Evolutionary conservation across 768 basidiomycete species (phyloP).

Genomic region (Strobilomyces confusus): DNA sequence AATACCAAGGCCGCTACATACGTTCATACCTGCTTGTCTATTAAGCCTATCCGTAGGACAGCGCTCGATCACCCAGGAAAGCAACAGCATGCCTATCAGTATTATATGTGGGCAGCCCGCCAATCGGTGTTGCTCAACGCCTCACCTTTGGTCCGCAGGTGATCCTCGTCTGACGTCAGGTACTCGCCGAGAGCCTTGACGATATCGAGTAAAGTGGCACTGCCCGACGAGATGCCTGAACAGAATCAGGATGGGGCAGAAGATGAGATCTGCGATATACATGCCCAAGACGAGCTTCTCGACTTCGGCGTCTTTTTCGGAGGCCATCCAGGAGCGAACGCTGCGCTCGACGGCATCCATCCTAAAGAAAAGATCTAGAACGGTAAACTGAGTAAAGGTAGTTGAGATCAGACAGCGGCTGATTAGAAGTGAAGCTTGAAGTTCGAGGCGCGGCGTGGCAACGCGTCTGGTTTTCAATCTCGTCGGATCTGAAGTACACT

Average conservation of each 20-base stretch:
- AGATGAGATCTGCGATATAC: slow-evolving; percentile 16
- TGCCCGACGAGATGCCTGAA: slow-evolving; percentile 51
- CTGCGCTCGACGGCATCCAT: slow-evolving; percentile 49
- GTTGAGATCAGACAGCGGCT: neutral
- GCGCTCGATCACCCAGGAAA: slow-evolving; percentile 64
- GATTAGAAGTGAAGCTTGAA: slow-evolving; percentile 11
- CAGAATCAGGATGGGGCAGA: neutral
- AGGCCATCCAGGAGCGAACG: slow-evolving; percentile 70
- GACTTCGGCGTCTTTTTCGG: slow-evolving; percentile 57
- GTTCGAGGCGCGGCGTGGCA: neutral
- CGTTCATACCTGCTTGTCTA: slow-evolving; percentile 69
- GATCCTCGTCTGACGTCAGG: slow-evolving; percentile 82
- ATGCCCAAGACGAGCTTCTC: slow-evolving; percentile 56
- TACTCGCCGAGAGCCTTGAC: slow-evolving; percentile 87
- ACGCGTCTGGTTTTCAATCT: neutral
- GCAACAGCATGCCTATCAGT: slow-evolving; percentile 85
- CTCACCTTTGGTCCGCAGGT: slow-evolving; percentile 73
- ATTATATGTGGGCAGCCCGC: neutral
- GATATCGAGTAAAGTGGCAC: slow-evolving; percentile 62
- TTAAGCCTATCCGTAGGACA: slow-evolving; percentile 65
- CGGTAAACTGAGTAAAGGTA: neutral
- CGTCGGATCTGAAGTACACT: no score
- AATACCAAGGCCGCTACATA: neutral
- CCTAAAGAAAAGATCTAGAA: neutral
- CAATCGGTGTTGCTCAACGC: neutral